Evolutionary conservation across 495 filamentous ascomycete genomes (phyloP), one percentile per base, ranked within the genome.

Genomic region (Usnea hakonensis): DNA sequence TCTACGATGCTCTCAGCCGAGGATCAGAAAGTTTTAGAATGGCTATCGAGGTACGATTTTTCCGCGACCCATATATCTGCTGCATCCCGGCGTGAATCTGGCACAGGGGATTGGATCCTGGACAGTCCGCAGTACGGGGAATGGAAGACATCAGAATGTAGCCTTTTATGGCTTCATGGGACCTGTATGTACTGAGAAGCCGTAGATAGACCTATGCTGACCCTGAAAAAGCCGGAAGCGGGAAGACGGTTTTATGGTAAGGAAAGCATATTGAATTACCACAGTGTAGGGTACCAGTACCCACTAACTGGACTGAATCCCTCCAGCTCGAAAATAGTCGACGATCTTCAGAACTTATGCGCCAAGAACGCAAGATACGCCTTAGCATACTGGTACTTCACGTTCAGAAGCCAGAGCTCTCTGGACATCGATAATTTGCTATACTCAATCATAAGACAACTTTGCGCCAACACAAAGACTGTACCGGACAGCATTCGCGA

Each of bases 131-230:
- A 9, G 10, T 62, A 58, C 33, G 23, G 13, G 16, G 9, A 17
- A 9, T 65, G 64, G 59, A 56, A 53, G 11, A 33, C 23, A 28
- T 57, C 41, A 17, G 40, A 41, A 6, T 9, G n/a, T 11, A 65
- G 64, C 33, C 32, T 62, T 19, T 41, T 61, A 43, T 65, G 64
- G 64, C 53, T 65, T 1, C 52, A 62, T 52, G 64, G 64, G 35
- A 50, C 33, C 7, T 60, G 64, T 65, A 37, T 63, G 57, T 72
- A n/a, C n/a, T n/a, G n/a, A n/a, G n/a, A n/a, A n/a, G n/a, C n/a
- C n/a, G n/a, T n/a, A n/a, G n/a, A n/a, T n/a, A n/a, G n/a, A n/a
- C n/a, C n/a, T n/a, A n/a, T n/a, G n/a, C n/a, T n/a, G n/a, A n/a
- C n/a, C n/a, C n/a, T n/a, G n/a, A n/a, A n/a, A n/a, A n/a, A n/a